These are phyloP conservation scores for Hordeum vulgare DNA, from an alignment of 176 grass and related monocot species.

Conservation along the genomic window DNA sequence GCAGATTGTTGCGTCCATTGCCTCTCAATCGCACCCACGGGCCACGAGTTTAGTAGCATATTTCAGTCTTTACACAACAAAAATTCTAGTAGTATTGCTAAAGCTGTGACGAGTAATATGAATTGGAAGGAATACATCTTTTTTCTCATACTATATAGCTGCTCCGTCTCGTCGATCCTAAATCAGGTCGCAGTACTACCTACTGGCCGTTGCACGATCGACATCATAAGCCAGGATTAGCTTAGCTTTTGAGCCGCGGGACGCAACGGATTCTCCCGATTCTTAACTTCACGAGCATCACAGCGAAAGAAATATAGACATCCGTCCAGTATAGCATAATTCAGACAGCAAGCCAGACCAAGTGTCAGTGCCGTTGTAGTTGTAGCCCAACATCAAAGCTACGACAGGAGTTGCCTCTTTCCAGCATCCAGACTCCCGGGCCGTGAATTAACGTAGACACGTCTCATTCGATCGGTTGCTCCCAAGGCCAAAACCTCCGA, in stretches of 20 bases:
- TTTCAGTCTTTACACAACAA: no score
- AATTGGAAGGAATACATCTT: no score
- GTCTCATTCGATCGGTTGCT: not conserved
- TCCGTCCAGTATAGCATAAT: no score
- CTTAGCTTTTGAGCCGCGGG: not conserved
- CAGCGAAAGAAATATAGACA: no score
- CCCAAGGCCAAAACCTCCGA: no score
- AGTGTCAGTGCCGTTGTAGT: not conserved
- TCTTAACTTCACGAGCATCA: not conserved
- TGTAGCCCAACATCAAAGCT: not conserved
- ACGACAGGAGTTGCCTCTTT: no score
- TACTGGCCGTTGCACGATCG: not conserved
- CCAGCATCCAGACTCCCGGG: not conserved
- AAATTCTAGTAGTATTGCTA: no score
- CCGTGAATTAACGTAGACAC: not conserved
- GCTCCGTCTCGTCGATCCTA: not conserved
- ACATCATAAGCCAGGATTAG: not conserved
- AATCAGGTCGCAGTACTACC: not conserved
- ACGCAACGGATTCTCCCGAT: not conserved
- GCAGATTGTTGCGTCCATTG: not conserved
- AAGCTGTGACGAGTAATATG: no score
- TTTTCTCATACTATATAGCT: not conserved
- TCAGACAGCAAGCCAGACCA: not conserved
- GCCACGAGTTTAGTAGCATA: no score
- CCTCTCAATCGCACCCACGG: not conserved